Conservation (phyloP, 225 moss, liverwort and hornwort species). For the Polytrichum formosum region DNA sequence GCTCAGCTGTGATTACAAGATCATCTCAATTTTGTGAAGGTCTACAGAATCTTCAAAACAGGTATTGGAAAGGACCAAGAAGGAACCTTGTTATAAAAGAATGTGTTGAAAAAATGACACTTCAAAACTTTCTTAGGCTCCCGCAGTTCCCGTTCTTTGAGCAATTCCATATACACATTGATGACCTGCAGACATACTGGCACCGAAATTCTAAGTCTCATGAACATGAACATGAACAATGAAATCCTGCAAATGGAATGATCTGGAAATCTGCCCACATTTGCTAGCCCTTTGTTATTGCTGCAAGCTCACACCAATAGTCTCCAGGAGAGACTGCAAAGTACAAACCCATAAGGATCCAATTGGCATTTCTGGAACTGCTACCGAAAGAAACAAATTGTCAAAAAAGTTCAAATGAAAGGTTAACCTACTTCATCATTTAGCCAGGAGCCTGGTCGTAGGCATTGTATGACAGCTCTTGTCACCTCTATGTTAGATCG, state of each 20-base stretch:
- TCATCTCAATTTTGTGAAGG: too few species aligned
- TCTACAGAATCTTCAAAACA: too few species aligned
- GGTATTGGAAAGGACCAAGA: background rate
- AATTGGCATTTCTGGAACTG: background rate
- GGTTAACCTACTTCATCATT: conserved; percentile 56
- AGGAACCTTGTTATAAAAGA: conserved; percentile 69
- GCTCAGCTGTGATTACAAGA: too few species aligned
- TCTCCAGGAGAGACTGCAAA: background rate
- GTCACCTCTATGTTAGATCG: conserved; percentile 65
- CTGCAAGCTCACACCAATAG: too few species aligned
- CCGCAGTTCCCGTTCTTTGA: conserved; percentile 59
- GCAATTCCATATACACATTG: conserved; percentile 66
- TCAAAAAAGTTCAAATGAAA: conserved; percentile 1
- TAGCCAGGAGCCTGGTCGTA: conserved; percentile 62
- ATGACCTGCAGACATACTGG: conserved; percentile 40
- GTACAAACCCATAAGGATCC: background rate
- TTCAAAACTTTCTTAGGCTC: conserved; percentile 54
- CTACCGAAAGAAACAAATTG: too few species aligned
- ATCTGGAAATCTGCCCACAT: background rate
- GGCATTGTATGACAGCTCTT: conserved; percentile 49
- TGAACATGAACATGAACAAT: too few species aligned
- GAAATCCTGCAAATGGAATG: background rate
- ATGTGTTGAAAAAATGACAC: conserved; percentile 73
- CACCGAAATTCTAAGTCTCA: too few species aligned
- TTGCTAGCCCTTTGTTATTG: too few species aligned